Evolutionary conservation across 1,284 basidiomycete species (phyloP).

Genomic region (Puccinia triticina): DNA sequence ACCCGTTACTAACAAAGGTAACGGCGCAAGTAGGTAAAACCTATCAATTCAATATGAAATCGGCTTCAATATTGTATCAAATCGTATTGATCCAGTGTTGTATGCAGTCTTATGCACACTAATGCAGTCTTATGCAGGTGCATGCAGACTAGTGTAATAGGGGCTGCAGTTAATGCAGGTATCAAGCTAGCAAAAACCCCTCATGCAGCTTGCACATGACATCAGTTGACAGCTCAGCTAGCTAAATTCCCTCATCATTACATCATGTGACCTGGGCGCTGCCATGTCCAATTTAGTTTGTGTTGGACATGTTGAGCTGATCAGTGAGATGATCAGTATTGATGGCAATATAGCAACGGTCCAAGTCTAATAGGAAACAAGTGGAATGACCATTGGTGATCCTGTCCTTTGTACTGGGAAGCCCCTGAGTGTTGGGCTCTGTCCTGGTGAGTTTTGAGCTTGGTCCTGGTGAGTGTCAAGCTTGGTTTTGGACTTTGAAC

Average conservation of each 20-base stretch:
- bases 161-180: no score
- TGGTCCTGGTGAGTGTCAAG: no score
- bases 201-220: no score
- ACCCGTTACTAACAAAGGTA: neutral
- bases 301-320: conserved; percentile 84
- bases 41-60: neutral
- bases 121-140: no score
- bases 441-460: no score
- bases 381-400: conserved; percentile 93
- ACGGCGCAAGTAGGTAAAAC: neutral
- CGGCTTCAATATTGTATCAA: neutral
- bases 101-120: no score
- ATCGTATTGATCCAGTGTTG: conserved; percentile 9
- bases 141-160: no score
- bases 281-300: conserved; percentile 97
- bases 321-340: conserved; percentile 87
- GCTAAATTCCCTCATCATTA: no score
- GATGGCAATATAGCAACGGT: conserved; percentile 96
- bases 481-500: no score
- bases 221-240: no score
- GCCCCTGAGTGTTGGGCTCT: conserved; percentile 94
- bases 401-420: conserved; percentile 96
- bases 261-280: no score
- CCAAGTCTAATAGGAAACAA: conserved; percentile 99
- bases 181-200: no score